Conservation (phyloP, 768 basidiomycete genomes). For the Pisolithus sp. region DNA sequence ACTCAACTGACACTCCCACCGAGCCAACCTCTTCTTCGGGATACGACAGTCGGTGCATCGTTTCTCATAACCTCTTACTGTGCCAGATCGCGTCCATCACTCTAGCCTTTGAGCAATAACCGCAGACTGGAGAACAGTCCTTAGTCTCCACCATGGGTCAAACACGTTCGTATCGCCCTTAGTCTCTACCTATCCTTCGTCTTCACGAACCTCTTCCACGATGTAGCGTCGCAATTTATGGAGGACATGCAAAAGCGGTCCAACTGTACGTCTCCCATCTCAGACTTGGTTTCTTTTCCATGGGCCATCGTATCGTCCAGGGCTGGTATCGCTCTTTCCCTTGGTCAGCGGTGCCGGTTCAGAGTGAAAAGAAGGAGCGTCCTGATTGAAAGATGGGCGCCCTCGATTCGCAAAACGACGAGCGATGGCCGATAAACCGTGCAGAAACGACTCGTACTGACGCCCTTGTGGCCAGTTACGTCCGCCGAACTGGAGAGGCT, state of each 20-base stretch:
- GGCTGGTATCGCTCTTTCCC: not conserved
- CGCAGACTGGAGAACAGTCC: not conserved
- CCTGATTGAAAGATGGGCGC: not conserved
- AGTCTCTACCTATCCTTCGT: not conserved
- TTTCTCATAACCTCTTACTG: not conserved
- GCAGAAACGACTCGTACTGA: slow-evolving; percentile 1
- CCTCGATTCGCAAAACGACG: not conserved
- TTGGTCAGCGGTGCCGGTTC: not conserved
- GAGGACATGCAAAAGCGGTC: slow-evolving; percentile 96
- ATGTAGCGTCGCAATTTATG: slow-evolving; percentile 85
- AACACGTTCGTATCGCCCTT: slow-evolving; percentile 54
- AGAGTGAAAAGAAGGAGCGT: not conserved
- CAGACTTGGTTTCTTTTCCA: not conserved
- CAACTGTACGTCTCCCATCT: slow-evolving; percentile 68
- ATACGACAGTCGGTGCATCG: too few relatives aligned
- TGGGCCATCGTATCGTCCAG: not conserved
- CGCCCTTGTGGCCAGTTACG: slow-evolving; percentile 61
- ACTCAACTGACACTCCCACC: too few relatives aligned
- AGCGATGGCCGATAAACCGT: not conserved
- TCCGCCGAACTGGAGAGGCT: slow-evolving; percentile 88
- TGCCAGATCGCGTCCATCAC: not conserved
- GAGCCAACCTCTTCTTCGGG: too few relatives aligned
- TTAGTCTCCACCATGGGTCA: slow-evolving; percentile 57
- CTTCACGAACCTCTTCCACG: too few relatives aligned
- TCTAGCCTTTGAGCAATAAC: not conserved